A percentile compares a stretch with the other conserved stretches of the same genome.
phyloP scores from a whole-genome alignment of 768 basidiomycete genomes.

The Lyophyllum atratum region DNA sequence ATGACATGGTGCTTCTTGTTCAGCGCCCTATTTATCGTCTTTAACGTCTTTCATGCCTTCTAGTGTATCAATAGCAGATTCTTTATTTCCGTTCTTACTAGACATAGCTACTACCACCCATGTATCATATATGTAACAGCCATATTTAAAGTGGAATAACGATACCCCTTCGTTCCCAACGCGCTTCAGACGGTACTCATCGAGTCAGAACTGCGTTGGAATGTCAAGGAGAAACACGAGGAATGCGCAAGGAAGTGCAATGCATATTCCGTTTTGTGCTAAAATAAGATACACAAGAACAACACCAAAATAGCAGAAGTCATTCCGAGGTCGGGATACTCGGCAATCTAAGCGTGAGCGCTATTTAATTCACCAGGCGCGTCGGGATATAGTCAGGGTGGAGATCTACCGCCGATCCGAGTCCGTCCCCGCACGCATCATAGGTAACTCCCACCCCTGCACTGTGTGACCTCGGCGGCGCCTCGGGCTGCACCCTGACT shows the following conservation, averaged over 20 bases:
- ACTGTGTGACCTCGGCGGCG: too few species aligned
- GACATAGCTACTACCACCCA: background rate
- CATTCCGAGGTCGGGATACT: background rate
- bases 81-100: background rate
- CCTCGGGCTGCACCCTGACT: too few species aligned
- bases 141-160: background rate
- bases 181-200: too few species aligned
- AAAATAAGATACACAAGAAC: too few species aligned
- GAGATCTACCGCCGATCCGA: background rate
- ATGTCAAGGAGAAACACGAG: too few species aligned
- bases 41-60: background rate
- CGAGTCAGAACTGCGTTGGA: too few species aligned
- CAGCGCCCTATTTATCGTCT: background rate
- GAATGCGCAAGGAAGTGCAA: too few species aligned
- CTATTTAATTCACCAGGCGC: background rate
- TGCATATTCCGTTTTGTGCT: too few species aligned
- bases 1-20: background rate
- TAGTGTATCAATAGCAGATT: background rate
- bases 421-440: too few species aligned
- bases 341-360: background rate
- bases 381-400: background rate
- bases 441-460: too few species aligned
- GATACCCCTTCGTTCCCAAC: too few species aligned
- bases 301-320: too few species aligned
- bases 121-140: background rate